These are phyloP conservation scores for Fusarium sp. DNA, from an alignment of 2,329 filamentous ascomycete genomes.

Conservation along the genomic window DNA sequence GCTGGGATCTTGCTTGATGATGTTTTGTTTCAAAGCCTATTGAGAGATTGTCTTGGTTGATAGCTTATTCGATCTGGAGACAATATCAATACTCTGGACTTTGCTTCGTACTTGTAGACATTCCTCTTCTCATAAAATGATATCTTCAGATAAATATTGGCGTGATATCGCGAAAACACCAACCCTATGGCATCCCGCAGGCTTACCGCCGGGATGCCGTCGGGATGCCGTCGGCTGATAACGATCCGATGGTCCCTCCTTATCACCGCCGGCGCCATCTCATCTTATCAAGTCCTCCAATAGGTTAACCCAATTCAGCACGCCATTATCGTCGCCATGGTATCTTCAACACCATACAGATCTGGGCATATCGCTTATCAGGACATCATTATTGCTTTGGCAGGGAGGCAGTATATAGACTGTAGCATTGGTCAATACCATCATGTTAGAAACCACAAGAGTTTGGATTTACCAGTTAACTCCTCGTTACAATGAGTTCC, in stretches of 20 bases:
- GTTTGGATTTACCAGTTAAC: not conserved
- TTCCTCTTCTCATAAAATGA: not conserved
- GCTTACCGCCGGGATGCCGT: not conserved
- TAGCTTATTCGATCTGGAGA: not conserved
- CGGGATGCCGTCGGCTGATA: slow-evolving; percentile 38
- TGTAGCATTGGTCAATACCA: not conserved
- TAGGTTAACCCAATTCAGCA: slow-evolving; percentile 35
- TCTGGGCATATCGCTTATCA: not conserved
- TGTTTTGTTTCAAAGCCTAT: not conserved
- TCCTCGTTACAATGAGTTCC: slow-evolving; percentile 13
- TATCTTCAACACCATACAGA: slow-evolving; percentile 30
- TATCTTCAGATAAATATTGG: not conserved
- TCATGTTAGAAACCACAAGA: not conserved
- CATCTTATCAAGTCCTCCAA: slow-evolving; percentile 2
- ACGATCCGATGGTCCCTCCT: not conserved
- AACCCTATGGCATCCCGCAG: slow-evolving; percentile 12
- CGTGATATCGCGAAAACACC: not conserved
- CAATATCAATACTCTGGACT: not conserved
- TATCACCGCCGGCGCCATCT: slow-evolving; percentile 4
- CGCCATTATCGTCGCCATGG: slow-evolving; percentile 41
- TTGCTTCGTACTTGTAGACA: not conserved
- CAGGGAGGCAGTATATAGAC: not conserved
- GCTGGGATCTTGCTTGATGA: not conserved
- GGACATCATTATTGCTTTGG: not conserved
- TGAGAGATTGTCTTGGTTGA: not conserved